Evolutionary conservation across 805 yeast genomes (phyloP), one percentile per base, ranked within the genome.

Genomic region (Zygosaccharomyces pseudorouxii): DNA sequence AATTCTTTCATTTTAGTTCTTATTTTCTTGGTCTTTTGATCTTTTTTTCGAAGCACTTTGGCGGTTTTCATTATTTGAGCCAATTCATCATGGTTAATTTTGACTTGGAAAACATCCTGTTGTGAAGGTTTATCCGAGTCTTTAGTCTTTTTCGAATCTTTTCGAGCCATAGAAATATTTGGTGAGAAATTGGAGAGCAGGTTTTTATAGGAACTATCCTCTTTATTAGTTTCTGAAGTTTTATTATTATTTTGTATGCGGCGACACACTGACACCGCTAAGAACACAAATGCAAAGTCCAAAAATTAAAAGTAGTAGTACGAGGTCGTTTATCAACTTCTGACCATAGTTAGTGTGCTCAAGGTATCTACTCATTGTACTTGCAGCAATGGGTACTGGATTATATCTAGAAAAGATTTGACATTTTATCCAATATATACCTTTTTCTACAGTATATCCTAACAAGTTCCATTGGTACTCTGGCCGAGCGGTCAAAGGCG

Each of bases 401-500:
- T 4, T 4, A 22, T 22, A 6, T 22, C 23, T 4, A 22, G 5
- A 4, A 22, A 22, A 22, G 6, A 4, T 22, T 22, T 22, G 4
- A 4, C 6, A 4, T 22, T 22, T 22, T 22, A 6, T 22, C 23
- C 6, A 6, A 22, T 6, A 22, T 22, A 6, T 22, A 4, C 23
- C 23, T 22, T 6, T 22, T 22, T 22, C 4, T 22, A 22, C 23
- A 22, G 23, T 22, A n/a, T 22, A 22, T 22, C 5, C 16, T 2
- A 30, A 30, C 19, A 30, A 7, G 35, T n/a, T 11, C n/a, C n/a
- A n/a, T 35, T 46, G 82, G 80, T 76, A 77, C 75, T 73, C 78
- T 78, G 82, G 82, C 82, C 82, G 82, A 78, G 82, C 73, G 81
- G 81, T 77, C 80, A 77, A 78, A 77, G 82, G 82, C 82, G 82